Base-by-base conservation (phyloP, 805 yeast species). In the Metschnikowia chrysomelidarum region DNA sequence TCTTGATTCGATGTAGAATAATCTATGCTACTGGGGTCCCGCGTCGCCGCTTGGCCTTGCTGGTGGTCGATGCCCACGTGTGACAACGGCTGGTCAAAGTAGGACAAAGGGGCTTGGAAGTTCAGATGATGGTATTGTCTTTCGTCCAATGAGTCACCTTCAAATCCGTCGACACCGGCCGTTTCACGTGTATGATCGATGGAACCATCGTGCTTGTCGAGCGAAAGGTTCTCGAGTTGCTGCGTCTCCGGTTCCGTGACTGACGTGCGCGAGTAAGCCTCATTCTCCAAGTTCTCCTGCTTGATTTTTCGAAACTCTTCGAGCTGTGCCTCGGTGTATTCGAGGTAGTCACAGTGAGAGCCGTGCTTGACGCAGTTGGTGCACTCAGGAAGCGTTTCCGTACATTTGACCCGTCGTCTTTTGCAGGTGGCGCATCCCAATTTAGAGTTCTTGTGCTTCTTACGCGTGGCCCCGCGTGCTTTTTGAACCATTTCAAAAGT, bases 301-400 rank as follows among this genome's bases (percentile, higher is more conserved):
- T 57, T 54, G 24, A 50, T 44, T 13, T 37, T 42, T 24, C 41
- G 48, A 17, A 65, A 41, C 27, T 53, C 64, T 6, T 53, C 51
- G 3, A 66, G 36, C 41, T 62, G 64, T 15, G 54, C 61, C 29
- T 50, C 54, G 5, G 61, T 39, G 41, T 56, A 63, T 37, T 60
- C 62, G 24, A 63, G 50, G 42, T 66, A 66, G 5, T 65, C 70
- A 50, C 72, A 66, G 33, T 50, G 55, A 4, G 57, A 61, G 34
- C 60, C 56, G 43, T 66, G 71, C 37, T 66, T 66, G 32, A 63
- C 44, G 49, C 72, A 66, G 44, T 66, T 66, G 34, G 47, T 28
- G 38, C 72, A 66, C 30, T 53, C 50, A 2, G 72, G 72, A 17
- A 66, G 48, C 26, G 64, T 64, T 35, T 66, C 71, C 17, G 57